Base-by-base conservation (phyloP, 2,329 filamentous ascomycete genomes). In the Gyromitra esculenta region DNA sequence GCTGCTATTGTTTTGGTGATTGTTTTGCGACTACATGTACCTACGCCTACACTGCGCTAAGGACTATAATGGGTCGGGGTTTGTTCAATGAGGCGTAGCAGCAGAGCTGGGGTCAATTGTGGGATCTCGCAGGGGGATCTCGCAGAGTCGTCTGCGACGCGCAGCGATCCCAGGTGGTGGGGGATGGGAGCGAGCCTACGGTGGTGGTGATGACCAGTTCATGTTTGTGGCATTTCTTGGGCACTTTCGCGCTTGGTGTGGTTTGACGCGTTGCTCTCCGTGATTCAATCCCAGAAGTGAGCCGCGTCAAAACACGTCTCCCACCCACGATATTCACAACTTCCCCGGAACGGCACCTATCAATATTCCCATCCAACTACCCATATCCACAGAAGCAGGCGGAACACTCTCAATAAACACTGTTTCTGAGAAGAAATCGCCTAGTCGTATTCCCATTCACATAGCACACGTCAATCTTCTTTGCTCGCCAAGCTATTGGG, bases 261-360 rank as follows among this genome's bases (percentile, higher is more conserved):
- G 50, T 37, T 31, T 37, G 48, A 77, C 75, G 75, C 75, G 75
- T 77, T 35, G 45, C 35, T 39, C 57, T 43, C 60, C 52, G 13
- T 35, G 11, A 11, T 60, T 64, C 37, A 13, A 63, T 41, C 59
- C 43, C 48, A 35, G 57, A 35, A 41, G 56, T 72, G 37, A 57
- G 37, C 72, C 57, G 64, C 63, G 72, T 56, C 65, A 45, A 76
- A 75, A 75, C 75, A 60, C 70, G 70, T 75, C 65, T 74, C 70
- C 75, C 35, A 66, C 31, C 37, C 21, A 60, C 43, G 37, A 60
- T 54, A 57, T 59, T 31, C 62, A 43, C 39, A n/a, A 31, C 25
- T 31, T 31, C 21, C 15, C 13, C 41, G 35, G 1, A 63, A 64
- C 43, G 52, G 73, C 8, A 41, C 67, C 11, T 70, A 75, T 65